Conservation (phyloP, 2,329 filamentous ascomycete genomes). For the Rugonectria rugulosa region DNA sequence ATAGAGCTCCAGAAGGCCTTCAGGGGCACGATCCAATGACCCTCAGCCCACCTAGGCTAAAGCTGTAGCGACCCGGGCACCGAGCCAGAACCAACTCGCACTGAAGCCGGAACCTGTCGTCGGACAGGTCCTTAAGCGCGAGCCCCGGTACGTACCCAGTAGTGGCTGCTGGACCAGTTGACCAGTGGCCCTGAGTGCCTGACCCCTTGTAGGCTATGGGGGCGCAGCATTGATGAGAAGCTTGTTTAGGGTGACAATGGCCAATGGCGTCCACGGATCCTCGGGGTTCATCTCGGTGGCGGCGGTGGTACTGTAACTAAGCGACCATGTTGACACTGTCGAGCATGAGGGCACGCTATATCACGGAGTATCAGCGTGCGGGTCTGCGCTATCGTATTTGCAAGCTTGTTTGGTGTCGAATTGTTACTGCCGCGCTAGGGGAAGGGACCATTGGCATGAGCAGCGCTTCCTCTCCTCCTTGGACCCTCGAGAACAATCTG, state of each 20-base stretch:
- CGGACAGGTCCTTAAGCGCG: neutral
- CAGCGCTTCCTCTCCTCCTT: neutral
- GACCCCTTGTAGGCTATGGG: constrained; percentile 9
- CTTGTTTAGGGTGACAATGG: constrained; percentile 31
- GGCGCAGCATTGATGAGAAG: constrained; percentile 38
- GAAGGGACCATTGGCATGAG: neutral
- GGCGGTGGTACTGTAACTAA: constrained; percentile 37
- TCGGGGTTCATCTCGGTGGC: constrained; percentile 36
- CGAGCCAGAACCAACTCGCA: too few species aligned
- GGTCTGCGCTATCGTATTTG: neutral
- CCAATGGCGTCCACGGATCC: constrained; percentile 30
- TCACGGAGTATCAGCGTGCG: constrained; percentile 1
- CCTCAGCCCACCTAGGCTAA: neutral
- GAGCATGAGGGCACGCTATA: neutral
- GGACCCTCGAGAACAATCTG: neutral
- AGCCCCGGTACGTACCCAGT: constrained; percentile 3
- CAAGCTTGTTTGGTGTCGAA: neutral
- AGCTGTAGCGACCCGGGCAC: too few species aligned
- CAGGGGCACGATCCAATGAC: constrained; percentile 1
- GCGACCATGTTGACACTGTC: constrained; percentile 25
- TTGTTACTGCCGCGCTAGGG: neutral
- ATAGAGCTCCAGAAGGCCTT: constrained; percentile 5
- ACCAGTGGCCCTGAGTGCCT: neutral
- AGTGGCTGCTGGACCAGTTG: constrained; percentile 3
- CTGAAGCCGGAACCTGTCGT: neutral